Percentiles rank a stretch among this genome's conserved stretches.
Evolutionary conservation across 495 filamentous ascomycete species (phyloP).

Genomic region (Rhypophila decipiens): DNA sequence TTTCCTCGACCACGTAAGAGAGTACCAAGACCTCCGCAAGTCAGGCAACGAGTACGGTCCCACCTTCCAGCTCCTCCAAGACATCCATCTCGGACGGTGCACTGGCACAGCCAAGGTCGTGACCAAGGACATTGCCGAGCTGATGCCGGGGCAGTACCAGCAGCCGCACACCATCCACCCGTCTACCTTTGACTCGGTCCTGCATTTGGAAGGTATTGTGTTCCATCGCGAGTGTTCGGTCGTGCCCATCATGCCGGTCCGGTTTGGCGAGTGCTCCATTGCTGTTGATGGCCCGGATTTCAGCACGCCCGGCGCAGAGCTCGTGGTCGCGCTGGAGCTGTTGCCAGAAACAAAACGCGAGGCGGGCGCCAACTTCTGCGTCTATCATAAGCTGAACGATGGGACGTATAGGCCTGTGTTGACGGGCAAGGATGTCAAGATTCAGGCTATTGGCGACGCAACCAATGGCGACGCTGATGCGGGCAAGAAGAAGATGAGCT

Average conservation of each 20-base stretch:
- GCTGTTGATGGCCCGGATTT: conserved; percentile 6
- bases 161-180: conserved; percentile 18
- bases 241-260: conserved; percentile 11
- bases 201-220: conserved; percentile 6
- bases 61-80: conserved; percentile 15
- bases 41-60: conserved; percentile 19
- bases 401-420: neutral
- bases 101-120: conserved; percentile 6
- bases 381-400: conserved; percentile 2
- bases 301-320: conserved; percentile 1
- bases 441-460: neutral
- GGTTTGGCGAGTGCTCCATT: conserved; percentile 13
- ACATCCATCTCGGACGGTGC: conserved; percentile 6
- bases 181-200: conserved; percentile 14
- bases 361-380: neutral
- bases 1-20: neutral
- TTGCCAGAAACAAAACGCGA: neutral
- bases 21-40: neutral
- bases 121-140: conserved; percentile 17
- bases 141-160: conserved; percentile 9
- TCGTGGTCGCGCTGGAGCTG: conserved; percentile 1
- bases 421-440: neutral
- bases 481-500: neutral
- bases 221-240: conserved; percentile 7
- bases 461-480: neutral